Evolutionary conservation across 2,329 filamentous ascomycete genomes (phyloP).

Genomic region (Coniochaeta prunicola): DNA sequence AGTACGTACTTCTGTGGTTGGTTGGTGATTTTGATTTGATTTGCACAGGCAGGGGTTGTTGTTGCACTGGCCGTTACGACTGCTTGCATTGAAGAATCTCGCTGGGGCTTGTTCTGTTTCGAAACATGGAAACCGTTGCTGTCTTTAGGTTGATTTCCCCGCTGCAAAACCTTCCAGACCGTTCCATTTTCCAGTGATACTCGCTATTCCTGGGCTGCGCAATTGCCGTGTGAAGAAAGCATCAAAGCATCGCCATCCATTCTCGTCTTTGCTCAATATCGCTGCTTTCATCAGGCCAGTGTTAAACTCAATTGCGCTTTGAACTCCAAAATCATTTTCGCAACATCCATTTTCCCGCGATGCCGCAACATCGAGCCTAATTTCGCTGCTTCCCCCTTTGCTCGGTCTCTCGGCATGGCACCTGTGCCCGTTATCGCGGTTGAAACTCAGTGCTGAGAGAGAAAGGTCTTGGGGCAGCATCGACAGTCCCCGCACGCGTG

Average conservation of each 20-base stretch:
- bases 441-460: neutral
- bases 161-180: neutral
- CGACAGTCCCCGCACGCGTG: too few species aligned
- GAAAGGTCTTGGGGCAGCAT: too few species aligned
- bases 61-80: too few species aligned
- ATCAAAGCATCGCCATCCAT: too few species aligned
- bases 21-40: too few species aligned
- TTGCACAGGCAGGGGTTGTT: too few species aligned
- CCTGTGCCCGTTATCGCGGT: neutral
- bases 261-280: too few species aligned
- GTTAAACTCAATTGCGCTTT: neutral
- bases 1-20: too few species aligned
- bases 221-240: too few species aligned
- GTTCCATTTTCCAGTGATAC: neutral
- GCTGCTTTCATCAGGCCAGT: too few species aligned
- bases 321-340: neutral
- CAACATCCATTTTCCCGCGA: neutral
- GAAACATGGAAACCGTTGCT: neutral
- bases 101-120: neutral
- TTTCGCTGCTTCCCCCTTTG: neutral
- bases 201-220: neutral
- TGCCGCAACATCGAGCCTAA: neutral
- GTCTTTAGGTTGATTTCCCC: neutral
- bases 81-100: neutral
- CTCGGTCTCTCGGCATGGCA: neutral